phyloP scores from a whole-genome alignment of 2,329 filamentous ascomycete genomes.

The Cladosporium sp. region DNA sequence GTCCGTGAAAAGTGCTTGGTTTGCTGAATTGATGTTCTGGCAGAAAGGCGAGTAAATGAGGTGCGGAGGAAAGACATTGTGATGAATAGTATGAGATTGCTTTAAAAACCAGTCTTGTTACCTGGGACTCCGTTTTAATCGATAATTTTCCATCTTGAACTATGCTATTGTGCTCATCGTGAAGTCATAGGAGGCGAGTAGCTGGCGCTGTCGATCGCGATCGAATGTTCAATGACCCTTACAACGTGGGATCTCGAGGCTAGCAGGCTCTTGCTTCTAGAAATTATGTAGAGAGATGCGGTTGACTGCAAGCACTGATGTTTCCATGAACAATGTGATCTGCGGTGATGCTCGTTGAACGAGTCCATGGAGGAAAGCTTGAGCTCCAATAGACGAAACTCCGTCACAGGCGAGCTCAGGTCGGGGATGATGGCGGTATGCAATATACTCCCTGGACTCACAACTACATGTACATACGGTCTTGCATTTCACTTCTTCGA shows the following conservation, averaged over 20 bases:
- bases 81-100: background rate
- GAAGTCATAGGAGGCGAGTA: constrained; percentile 8
- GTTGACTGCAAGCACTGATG: background rate
- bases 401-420: background rate
- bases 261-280: background rate
- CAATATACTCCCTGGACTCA: background rate
- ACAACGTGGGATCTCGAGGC: background rate
- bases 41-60: background rate
- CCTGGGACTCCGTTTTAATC: background rate
- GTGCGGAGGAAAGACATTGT: background rate
- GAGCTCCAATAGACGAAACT: background rate
- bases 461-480: background rate
- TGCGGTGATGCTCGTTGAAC: background rate
- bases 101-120: background rate
- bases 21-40: background rate
- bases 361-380: background rate
- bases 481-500: background rate
- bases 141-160: background rate
- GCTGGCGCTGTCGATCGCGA: background rate
- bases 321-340: background rate
- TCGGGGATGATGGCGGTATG: background rate
- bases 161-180: constrained; percentile 6
- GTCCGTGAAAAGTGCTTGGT: constrained; percentile 2
- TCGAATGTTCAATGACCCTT: constrained; percentile 7
- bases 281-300: background rate